phyloP scores from a whole-genome alignment of 2,329 filamentous ascomycete species.

The Epichloe coenophiala region DNA sequence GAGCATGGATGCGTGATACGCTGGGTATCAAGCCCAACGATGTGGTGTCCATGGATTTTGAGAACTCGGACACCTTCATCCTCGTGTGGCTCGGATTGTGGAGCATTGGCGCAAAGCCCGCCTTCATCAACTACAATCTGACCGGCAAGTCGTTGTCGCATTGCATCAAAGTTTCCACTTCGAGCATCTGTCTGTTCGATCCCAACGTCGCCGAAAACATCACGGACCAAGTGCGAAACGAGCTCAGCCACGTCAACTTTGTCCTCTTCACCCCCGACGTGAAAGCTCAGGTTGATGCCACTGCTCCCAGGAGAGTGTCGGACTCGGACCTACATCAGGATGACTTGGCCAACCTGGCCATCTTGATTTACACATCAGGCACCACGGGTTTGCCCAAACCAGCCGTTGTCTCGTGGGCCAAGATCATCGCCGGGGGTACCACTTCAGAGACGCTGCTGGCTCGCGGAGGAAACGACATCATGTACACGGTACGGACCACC shows the following conservation, averaged over 20 bases:
- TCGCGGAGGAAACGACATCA: constrained; percentile 49
- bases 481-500: constrained; percentile 54
- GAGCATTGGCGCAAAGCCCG: constrained; percentile 70
- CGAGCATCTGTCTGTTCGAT: constrained; percentile 58
- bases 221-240: constrained; percentile 40
- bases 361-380: constrained; percentile 75
- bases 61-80: constrained; percentile 67
- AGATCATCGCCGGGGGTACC: constrained; percentile 38
- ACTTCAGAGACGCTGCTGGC: constrained; percentile 33
- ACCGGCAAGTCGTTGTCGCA: constrained; percentile 57
- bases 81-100: constrained; percentile 68
- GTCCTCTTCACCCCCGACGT: constrained; percentile 47
- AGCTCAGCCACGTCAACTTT: constrained; percentile 39
- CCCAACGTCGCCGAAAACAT: constrained; percentile 40
- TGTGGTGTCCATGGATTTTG: constrained; percentile 68
- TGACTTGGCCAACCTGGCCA: constrained; percentile 43
- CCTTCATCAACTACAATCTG: constrained; percentile 82
- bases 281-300: constrained; percentile 38
- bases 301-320: constrained; percentile 40
- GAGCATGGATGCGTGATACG: constrained; percentile 55
- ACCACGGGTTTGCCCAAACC: constrained; percentile 77
- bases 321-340: constrained; percentile 41
- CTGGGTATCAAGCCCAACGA: constrained; percentile 55
- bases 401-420: constrained; percentile 62
- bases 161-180: constrained; percentile 55